A percentile compares a stretch with the other conserved stretches of the same genome.
phyloP scores from a whole-genome alignment of 768 basidiomycete genomes.

The Russula olivacea region DNA sequence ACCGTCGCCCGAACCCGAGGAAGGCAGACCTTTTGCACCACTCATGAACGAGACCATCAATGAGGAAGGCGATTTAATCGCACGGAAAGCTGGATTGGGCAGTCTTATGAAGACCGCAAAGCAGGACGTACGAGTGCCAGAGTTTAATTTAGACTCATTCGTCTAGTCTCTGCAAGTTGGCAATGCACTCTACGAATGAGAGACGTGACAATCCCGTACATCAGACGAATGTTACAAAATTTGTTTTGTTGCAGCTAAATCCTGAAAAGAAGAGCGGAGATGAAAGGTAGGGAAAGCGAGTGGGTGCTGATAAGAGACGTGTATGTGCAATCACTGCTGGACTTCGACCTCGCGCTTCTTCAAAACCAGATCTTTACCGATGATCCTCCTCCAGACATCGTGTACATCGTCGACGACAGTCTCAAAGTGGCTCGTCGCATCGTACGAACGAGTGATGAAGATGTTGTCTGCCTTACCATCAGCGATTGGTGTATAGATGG shows the following conservation, averaged over 20 bases:
- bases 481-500: conserved; percentile 84
- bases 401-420: conserved; percentile 96
- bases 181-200: neutral
- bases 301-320: neutral
- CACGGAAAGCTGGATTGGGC: conserved; percentile 70
- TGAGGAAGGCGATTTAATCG: conserved; percentile 53
- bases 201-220: neutral
- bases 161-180: conserved; percentile 34
- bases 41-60: conserved; percentile 33
- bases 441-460: conserved; percentile 96
- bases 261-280: neutral
- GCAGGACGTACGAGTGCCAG: conserved; percentile 76
- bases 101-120: conserved; percentile 88
- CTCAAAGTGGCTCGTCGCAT: conserved; percentile 98
- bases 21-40: conserved; percentile 23
- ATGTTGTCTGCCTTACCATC: conserved; percentile 81
- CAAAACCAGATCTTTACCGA: conserved; percentile 69
- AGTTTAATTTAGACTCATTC: conserved; percentile 84
- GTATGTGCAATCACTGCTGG: conserved; percentile 36
- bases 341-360: conserved; percentile 80
- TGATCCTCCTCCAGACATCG: conserved; percentile 90
- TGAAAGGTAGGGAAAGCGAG: conserved; percentile 2
- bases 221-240: conserved; percentile 19
- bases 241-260: conserved; percentile 15
- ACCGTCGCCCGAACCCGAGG: conserved; percentile 41